Percentiles rank a stretch among this genome's conserved stretches.
Conservation (phyloP, 139 green algal genomes). For the Picochlorum sp. region DNA sequence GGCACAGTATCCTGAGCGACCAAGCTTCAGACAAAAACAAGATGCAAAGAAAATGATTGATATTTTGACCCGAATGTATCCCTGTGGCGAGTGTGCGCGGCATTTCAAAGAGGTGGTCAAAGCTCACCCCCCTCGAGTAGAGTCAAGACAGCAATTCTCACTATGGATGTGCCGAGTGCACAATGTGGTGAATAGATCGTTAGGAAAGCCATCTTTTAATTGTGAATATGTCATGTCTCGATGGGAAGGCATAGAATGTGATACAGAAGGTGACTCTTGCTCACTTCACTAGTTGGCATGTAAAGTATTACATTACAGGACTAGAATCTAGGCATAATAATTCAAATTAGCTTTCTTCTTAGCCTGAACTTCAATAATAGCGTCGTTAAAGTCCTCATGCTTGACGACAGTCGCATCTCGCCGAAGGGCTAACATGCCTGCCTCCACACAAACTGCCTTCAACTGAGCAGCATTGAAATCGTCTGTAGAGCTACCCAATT, state of each 20-base stretch:
- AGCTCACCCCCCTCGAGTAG: constrained; percentile 9
- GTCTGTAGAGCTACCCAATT: constrained; percentile 89
- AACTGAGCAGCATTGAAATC: constrained; percentile 98
- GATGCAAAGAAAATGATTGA: constrained; percentile 47
- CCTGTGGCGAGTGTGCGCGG: constrained; percentile 75
- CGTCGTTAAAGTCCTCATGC: constrained; percentile 99
- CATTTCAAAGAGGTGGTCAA: constrained; percentile 80
- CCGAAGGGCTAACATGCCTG: constrained; percentile 95
- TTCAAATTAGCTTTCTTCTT: constrained; percentile 98
- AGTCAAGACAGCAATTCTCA: constrained; percentile 36
- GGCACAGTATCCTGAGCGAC: constrained; percentile 76
- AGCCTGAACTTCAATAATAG: constrained; percentile 92
- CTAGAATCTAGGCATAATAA: constrained; percentile 69
- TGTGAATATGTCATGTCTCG: constrained; percentile 55
- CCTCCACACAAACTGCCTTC: constrained; percentile 94
- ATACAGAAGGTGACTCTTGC: constrained; percentile 12
- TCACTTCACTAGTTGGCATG: not conserved
- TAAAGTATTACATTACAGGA: not conserved
- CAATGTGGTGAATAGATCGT: constrained; percentile 68
- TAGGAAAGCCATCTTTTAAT: constrained; percentile 79
- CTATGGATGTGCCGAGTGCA: constrained; percentile 78
- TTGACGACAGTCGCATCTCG: constrained; percentile 85
- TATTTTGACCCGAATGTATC: constrained; percentile 78
- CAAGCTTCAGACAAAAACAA: constrained; percentile 64
- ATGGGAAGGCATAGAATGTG: constrained; percentile 60